These are phyloP conservation scores for Phytopythium chamaehyphon DNA, from an alignment of 352 stramenopile species.

Conservation along the genomic window DNA sequence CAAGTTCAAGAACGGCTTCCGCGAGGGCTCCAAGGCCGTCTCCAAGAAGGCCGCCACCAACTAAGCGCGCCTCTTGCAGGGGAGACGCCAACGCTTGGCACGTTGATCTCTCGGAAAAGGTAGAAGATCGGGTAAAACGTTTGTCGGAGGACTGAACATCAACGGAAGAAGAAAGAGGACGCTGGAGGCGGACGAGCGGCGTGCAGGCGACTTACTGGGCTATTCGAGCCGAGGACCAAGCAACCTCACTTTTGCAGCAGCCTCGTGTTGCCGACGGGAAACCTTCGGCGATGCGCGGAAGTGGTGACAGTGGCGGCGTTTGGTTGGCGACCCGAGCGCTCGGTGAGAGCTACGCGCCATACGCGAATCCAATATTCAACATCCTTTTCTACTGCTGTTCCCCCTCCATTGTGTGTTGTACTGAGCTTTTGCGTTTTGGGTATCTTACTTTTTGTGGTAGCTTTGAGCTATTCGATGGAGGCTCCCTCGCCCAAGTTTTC, in stretches of 20 bases:
- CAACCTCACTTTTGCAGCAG: neutral
- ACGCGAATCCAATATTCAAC: conserved; percentile 37
- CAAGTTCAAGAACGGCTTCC: conserved; percentile 99
- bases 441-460: conserved; percentile 1
- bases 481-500: conserved; percentile 71
- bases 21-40: conserved; percentile 88
- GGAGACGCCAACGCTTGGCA: neutral
- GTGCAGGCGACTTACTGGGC: neutral
- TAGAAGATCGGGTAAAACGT: conserved; percentile 12
- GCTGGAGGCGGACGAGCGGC: neutral
- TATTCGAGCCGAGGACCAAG: neutral
- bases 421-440: conserved; percentile 16
- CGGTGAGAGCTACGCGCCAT: conserved; percentile 1
- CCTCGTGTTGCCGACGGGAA: neutral
- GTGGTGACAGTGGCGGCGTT: neutral
- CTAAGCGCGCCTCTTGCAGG: conserved; percentile 42
- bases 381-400: conserved; percentile 9
- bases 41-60: conserved; percentile 90
- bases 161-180: neutral
- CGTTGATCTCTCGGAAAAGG: conserved; percentile 3
- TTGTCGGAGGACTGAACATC: conserved; percentile 6
- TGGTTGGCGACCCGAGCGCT: too few species aligned
- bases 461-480: conserved; percentile 4
- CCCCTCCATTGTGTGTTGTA: conserved; percentile 21
- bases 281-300: neutral